Evolutionary conservation across 2,329 filamentous ascomycete species (phyloP), one percentile per base, ranked within the genome.

Genomic region (Catunica adiposa): DNA sequence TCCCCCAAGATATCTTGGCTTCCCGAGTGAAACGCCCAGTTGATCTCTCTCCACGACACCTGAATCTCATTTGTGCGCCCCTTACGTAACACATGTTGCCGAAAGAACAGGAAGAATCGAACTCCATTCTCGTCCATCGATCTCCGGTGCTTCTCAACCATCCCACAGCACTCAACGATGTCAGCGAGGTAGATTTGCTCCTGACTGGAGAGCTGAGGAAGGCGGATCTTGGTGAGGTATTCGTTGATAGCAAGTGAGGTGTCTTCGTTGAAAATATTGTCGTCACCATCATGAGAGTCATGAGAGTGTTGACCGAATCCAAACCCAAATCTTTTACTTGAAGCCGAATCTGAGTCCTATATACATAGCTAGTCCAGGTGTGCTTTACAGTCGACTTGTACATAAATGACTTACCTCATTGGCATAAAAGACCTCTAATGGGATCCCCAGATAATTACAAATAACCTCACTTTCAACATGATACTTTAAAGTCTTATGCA

Each of bases 111-210:
- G 69, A 95, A 79, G 67, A 89, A 96, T 46, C 88, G 81, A 7
- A 86, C 84, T 2, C 86, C 89, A 63, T 95, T 94, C 62, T 87
- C 86, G 63, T 96, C 89, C 70, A 96, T 84, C 2, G 89, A 94
- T 4, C 87, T 80, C 17, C 88, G 80, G 63, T 96, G 87, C 63
- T 84, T 86, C 65, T 94, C 88, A 0, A 94, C 86, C 40, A 86
- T 79, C 3, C 86, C 84, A 47, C 84, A 80, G 59, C 89, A 94
- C 67, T 94, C 87, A 37, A 92, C 77, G 51, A 89, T 89, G 63
- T 92, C 84, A 15, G 84, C 83, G 1, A 94, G 71, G 62, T 86
- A 84, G 56, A 94, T 90, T 63, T 95, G 89, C 64, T 94, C 87
- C 57, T 86, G 84, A 29, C 84, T 84, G 0, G 88, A 89, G 0